Conservation (phyloP, 2,329 filamentous ascomycete species). For the Ophiosphaerella korrae region DNA sequence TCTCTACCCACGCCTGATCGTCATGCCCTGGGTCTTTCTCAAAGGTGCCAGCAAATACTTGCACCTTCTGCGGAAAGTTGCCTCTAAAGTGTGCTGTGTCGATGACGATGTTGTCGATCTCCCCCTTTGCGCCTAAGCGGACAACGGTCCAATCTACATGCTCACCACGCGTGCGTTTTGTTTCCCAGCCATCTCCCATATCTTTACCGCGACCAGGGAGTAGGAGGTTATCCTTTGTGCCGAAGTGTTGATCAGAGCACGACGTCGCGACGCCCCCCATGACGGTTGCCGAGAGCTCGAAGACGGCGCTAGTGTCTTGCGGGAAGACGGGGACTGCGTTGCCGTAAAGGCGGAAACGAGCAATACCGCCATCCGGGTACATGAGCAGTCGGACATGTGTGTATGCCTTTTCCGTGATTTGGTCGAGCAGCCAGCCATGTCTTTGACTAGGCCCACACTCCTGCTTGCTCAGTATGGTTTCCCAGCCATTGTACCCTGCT, state of each 20-base stretch:
- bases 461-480: conserved; percentile 70
- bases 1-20: conserved; percentile 67
- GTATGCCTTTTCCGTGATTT: conserved; percentile 66
- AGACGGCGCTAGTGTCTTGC: conserved; percentile 64
- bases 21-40: conserved; percentile 63
- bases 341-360: conserved; percentile 77
- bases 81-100: conserved; percentile 85
- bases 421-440: conserved; percentile 72
- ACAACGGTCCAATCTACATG: conserved; percentile 85
- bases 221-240: conserved; percentile 79
- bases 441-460: conserved; percentile 76
- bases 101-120: conserved; percentile 69
- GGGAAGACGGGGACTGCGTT: conserved; percentile 78
- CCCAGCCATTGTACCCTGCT: conserved; percentile 60
- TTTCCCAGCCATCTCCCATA: conserved; percentile 92
- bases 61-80: conserved; percentile 80
- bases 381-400: conserved; percentile 82
- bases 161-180: conserved; percentile 71
- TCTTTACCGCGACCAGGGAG: conserved; percentile 78
- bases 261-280: conserved; percentile 77
- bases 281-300: conserved; percentile 78
- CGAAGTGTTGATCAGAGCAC: conserved; percentile 85
- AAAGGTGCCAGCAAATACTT: conserved; percentile 65
- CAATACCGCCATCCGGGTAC: conserved; percentile 86
- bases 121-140: conserved; percentile 69